These are phyloP conservation scores for Chlorociboria aeruginascens DNA, from an alignment of 495 filamentous ascomycete species.

Conservation along the genomic window DNA sequence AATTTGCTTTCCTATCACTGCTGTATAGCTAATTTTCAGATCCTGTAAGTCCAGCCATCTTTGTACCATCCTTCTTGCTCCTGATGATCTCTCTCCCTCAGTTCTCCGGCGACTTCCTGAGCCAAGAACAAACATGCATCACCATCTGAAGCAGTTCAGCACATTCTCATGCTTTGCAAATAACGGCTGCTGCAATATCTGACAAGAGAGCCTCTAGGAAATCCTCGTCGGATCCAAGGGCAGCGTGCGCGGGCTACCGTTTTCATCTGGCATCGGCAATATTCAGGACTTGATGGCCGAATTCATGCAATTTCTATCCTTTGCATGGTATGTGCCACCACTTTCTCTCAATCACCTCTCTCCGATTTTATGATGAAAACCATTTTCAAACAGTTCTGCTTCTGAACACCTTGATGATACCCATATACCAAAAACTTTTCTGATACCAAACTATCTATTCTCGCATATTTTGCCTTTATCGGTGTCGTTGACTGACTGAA, in stretches of 20 bases:
- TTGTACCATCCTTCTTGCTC: slow-evolving; percentile 11
- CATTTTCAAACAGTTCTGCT: slow-evolving; percentile 81
- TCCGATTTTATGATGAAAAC: slow-evolving; percentile 59
- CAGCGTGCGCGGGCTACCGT: too few relatives aligned
- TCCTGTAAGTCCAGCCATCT: slow-evolving; percentile 15
- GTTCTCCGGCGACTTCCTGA: slow-evolving; percentile 76
- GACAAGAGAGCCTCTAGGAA: too few relatives aligned
- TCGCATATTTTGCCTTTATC: slow-evolving; percentile 14
- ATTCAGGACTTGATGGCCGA: not conserved
- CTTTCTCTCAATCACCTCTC: not conserved
- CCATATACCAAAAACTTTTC: slow-evolving; percentile 67
- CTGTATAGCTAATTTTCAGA: not conserved
- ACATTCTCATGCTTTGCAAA: too few relatives aligned
- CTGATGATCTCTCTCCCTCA: slow-evolving; percentile 41
- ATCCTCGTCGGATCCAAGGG: too few relatives aligned
- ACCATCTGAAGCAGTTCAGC: slow-evolving; percentile 73
- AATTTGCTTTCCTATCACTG: not conserved
- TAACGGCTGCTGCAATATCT: too few relatives aligned
- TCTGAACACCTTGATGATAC: slow-evolving; percentile 78
- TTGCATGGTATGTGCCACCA: not conserved
- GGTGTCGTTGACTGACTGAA: slow-evolving; percentile 3
- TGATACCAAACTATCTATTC: slow-evolving; percentile 20
- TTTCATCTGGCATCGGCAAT: too few relatives aligned
- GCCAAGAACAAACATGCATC: slow-evolving; percentile 95
- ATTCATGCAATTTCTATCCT: not conserved